Percentiles rank a stretch among this genome's conserved stretches.
These are phyloP conservation scores for Candida hispaniensis DNA, from an alignment of 805 yeast species.

Conservation along the genomic window DNA sequence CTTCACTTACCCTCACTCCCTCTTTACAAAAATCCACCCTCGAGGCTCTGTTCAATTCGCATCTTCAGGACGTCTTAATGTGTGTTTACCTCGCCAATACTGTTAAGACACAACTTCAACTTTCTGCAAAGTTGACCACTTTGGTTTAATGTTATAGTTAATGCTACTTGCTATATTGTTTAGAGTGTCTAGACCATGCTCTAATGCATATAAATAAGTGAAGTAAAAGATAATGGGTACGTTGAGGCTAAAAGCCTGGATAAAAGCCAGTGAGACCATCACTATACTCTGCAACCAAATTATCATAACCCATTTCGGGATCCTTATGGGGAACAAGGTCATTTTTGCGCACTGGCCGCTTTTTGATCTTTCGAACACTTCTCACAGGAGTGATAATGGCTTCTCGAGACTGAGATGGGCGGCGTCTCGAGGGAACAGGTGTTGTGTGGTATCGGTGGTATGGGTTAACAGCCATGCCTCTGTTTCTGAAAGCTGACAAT, in stretches of 20 bases:
- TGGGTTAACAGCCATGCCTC: conserved; percentile 36
- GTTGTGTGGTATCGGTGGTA: conserved; percentile 8
- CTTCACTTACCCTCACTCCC: conserved; percentile 33
- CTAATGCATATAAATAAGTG: too few relatives aligned
- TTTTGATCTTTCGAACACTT: conserved; percentile 19
- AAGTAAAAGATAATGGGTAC: too few relatives aligned
- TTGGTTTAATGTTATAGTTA: conserved; percentile 30
- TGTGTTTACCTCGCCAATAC: conserved; percentile 75
- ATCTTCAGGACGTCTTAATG: conserved; percentile 70
- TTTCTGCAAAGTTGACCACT: conserved; percentile 63
- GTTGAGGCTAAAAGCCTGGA: conserved; percentile 9
- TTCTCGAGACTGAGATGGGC: conserved; percentile 19
- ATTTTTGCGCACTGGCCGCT: conserved; percentile 17
- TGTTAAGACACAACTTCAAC: conserved; percentile 72
- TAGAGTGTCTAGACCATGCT: too few relatives aligned
- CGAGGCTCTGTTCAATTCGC: conserved; percentile 52
- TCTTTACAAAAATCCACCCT: conserved; percentile 38
- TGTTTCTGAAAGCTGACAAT: conserved; percentile 81
- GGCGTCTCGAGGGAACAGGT: conserved; percentile 8
- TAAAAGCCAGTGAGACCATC: conserved; percentile 11
- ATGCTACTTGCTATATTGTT: too few relatives aligned
- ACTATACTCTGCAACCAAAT: conserved; percentile 11
- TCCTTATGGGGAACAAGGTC: conserved; percentile 11
- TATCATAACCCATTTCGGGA: conserved; percentile 13
- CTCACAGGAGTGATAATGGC: conserved; percentile 27